Evolutionary conservation across 2,329 filamentous ascomycete species (phyloP).

Genomic region (Neocatenulostroma microsporum): DNA sequence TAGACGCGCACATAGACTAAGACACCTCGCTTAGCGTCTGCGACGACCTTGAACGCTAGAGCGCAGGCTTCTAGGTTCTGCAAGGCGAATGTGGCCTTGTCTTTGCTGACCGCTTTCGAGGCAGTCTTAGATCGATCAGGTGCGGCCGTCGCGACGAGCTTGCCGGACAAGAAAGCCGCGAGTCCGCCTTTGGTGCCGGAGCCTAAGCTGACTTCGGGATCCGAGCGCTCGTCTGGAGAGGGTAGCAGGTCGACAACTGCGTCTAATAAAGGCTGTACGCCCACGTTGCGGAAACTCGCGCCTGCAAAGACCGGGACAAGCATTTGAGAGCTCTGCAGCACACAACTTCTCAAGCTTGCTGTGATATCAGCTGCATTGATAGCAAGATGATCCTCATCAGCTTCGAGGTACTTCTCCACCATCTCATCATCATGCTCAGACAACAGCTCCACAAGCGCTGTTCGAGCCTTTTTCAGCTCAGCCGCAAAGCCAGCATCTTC

Average conservation of each 20-base stretch:
- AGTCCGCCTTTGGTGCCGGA: conserved; percentile 45
- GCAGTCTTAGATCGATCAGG: conserved; percentile 10
- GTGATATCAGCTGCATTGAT: conserved; percentile 61
- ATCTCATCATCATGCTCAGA: conserved; percentile 84
- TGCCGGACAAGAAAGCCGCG: conserved; percentile 35
- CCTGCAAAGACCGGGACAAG: conserved; percentile 84
- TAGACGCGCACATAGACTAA: conserved; percentile 91
- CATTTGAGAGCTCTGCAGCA: conserved; percentile 60
- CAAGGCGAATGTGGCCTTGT: conserved; percentile 33
- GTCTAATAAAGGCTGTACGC: conserved; percentile 84
- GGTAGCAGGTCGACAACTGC: conserved; percentile 82
- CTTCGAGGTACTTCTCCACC: conserved; percentile 74
- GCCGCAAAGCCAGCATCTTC: conserved; percentile 46
- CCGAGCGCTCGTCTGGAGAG: conserved; percentile 69
- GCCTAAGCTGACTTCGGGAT: conserved; percentile 67
- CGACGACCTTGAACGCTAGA: conserved; percentile 85
- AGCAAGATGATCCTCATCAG: conserved; percentile 62
- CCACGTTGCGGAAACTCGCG: conserved; percentile 88
- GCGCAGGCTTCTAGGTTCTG: conserved; percentile 61
- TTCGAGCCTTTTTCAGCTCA: conserved; percentile 68
- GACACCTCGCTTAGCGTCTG: conserved; percentile 76
- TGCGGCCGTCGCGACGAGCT: conserved; percentile 14
- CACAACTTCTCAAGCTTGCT: conserved; percentile 63
- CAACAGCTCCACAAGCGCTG: conserved; percentile 70
- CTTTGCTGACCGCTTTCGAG: conserved; percentile 31